Base-by-base conservation (phyloP, 2,329 filamentous ascomycete genomes). In the Penicillium occitanis region DNA sequence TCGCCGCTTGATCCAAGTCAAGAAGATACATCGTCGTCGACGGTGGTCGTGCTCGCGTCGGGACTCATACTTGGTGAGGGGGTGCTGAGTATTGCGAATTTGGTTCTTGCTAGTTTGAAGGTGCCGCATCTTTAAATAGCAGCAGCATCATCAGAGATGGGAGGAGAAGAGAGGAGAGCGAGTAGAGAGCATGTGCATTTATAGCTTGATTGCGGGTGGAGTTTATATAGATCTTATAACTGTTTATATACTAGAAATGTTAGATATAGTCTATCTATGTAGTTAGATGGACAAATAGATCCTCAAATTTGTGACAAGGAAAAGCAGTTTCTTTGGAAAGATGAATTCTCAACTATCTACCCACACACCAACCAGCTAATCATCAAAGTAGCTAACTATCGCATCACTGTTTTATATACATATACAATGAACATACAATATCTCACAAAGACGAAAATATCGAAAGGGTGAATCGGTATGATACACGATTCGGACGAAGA, bases 61-160 rank as follows among this genome's bases (percentile, higher is more conserved):
- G 95, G 95, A 0, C 87, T 98, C 68, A 97, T 99, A 69, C 82
- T 99, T 7, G 93, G 94, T 0, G 94, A 98, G 77, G 94, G 94
- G 0, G 87, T 98, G 69, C 82, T 97, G 69, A 97, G 93, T 74
- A 97, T 99, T 72, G 85, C 95, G 30, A 98, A 97, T 75, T 79
- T 99, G 64, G 80, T 91, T 8, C 81, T 99, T 73, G 92, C 96
- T 65, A 93, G 90, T 76, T 82, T 88, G 10, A 80, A 84, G 3
- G 90, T 96, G 65, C 90, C 92, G 61, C 92, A 95, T 83, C 79
- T 92, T 37, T 90, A 33, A 33, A 33, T 33, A 7, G 30, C 30
- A 33, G 30, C 30, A 33, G 7, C 30, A 33, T 33, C 7, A 33
- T 33, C 30, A 10, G 30, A 33, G 30, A 33, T 33, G 7, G 30